These are phyloP conservation scores for Elsinoe ampelina DNA, from an alignment of 2,329 filamentous ascomycete genomes.

Conservation along the genomic window DNA sequence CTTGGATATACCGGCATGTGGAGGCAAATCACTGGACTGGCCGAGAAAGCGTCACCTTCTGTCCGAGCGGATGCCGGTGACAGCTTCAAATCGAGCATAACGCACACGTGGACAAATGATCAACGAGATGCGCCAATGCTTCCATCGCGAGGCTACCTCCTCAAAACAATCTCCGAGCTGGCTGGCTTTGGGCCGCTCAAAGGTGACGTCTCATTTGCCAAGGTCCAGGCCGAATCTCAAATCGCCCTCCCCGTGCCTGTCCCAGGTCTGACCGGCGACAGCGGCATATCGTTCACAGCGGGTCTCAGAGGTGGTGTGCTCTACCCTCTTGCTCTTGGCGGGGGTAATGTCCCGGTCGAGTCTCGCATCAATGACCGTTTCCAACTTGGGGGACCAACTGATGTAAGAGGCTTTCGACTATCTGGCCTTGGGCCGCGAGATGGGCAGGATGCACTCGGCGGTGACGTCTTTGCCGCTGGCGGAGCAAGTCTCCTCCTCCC, in stretches of 20 bases:
- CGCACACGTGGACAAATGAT: slow-evolving; percentile 73
- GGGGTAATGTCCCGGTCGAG: slow-evolving; percentile 46
- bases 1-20: slow-evolving; percentile 72
- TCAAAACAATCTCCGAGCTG: slow-evolving; percentile 71
- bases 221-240: slow-evolving; percentile 76
- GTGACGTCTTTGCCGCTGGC: slow-evolving; percentile 83
- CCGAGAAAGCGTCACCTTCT: slow-evolving; percentile 65
- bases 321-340: slow-evolving; percentile 65
- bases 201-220: slow-evolving; percentile 90
- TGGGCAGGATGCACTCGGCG: slow-evolving; percentile 74
- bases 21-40: slow-evolving; percentile 78
- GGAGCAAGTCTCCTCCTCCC: slow-evolving; percentile 80
- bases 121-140: slow-evolving; percentile 76
- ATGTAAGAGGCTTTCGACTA: slow-evolving; percentile 86
- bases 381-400: slow-evolving; percentile 85
- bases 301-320: slow-evolving; percentile 74
- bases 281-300: slow-evolving; percentile 72
- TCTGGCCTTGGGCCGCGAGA: slow-evolving; percentile 84
- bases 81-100: slow-evolving; percentile 77
- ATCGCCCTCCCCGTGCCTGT: slow-evolving; percentile 65
- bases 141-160: slow-evolving; percentile 69
- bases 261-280: slow-evolving; percentile 57
- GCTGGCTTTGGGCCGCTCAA: slow-evolving; percentile 75
- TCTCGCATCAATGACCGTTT: slow-evolving; percentile 92
- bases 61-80: slow-evolving; percentile 82